Evolutionary conservation across 1,284 basidiomycete genomes (phyloP), one percentile per base, ranked within the genome.

Genomic region (Sutorius eximius): DNA sequence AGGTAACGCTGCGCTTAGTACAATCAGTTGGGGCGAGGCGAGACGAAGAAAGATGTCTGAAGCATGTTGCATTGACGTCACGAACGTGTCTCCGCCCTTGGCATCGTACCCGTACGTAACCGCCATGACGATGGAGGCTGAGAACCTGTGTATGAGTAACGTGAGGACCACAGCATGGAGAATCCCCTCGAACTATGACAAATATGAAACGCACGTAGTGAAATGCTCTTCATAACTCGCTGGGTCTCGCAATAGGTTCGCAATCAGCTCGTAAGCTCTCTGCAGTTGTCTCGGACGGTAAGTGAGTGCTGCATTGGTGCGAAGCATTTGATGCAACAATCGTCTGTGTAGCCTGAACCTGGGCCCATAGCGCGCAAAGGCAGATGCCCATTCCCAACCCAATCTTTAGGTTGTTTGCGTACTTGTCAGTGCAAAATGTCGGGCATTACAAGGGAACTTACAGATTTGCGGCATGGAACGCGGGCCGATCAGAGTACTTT

Each of bases 401-500:
- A 67, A 61, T 27, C 62, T 65, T 27, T 5, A 27, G 24, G 24
- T 29, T 43, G 10, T 43, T 33, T n/a, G 27, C 16, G 15, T 32
- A 18, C 7, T 1, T 8, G 4, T 53, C 22, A 64, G 48, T 8
- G 11, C 10, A 20, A 33, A 24, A 8, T 3, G 6, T 10, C 5
- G 13, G 8, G 11, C 11, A 6, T 0, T 9, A 5, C 0, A 7
- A 1, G 15, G 30, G n/a, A 13, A 49, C 62, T 22, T 18, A 67
- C 63, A 56, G 10, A 1, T 57, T 46, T 9, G 45, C 49, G 36
- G 32, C 18, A 11, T 49, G 24, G 18, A 61, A 38, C 11, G 20
- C 9, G 4, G 63, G 63, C 13, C 61, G 43, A 38, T 66, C 63
- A 5, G 63, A 67, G n/a, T 65, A 65, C 15, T 41, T 63, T 33